A percentile compares a stretch with the other conserved stretches of the same genome.
These are phyloP conservation scores for Metschnikowia continentalis DNA, from an alignment of 805 yeast species.

Conservation along the genomic window DNA sequence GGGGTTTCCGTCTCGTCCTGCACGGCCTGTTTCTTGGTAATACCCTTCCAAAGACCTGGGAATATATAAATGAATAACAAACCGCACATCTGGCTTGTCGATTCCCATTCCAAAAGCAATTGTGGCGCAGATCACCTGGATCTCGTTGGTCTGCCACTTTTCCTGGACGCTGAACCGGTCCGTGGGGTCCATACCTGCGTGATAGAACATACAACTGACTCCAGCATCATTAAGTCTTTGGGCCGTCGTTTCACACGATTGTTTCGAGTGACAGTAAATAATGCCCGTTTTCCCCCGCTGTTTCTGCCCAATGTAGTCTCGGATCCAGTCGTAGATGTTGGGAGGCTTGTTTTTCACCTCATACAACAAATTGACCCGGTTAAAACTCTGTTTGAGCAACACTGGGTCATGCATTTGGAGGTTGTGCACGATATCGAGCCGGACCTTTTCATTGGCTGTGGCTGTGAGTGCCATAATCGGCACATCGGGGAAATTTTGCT, in stretches of 20 bases:
- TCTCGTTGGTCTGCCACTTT: slow-evolving; percentile 70
- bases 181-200: slow-evolving; percentile 89
- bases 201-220: slow-evolving; percentile 71
- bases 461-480: slow-evolving; percentile 97
- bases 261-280: slow-evolving; percentile 88
- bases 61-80: slow-evolving; percentile 80
- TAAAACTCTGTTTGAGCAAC: slow-evolving; percentile 84
- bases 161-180: slow-evolving; percentile 69
- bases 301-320: slow-evolving; percentile 46
- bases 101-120: slow-evolving; percentile 99
- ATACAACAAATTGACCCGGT: slow-evolving; percentile 79
- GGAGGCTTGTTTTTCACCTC: slow-evolving; percentile 66
- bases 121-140: slow-evolving; percentile 90
- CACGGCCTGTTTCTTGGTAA: slow-evolving; percentile 97
- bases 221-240: slow-evolving; percentile 55
- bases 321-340: slow-evolving; percentile 54
- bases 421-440: slow-evolving; percentile 80
- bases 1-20: slow-evolving; percentile 88
- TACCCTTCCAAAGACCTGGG: slow-evolving; percentile 94
- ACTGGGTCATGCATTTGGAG: slow-evolving; percentile 58
- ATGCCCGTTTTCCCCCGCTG: slow-evolving; percentile 72
- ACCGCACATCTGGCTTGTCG: slow-evolving; percentile 93
- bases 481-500: slow-evolving; percentile 65
- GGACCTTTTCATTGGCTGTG: slow-evolving; percentile 88
- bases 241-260: slow-evolving; percentile 80